A percentile compares a stretch with the other conserved stretches of the same genome.
These are phyloP conservation scores for Vachellia collinsii DNA, from an alignment of 306 rosid genomes.

Conservation along the genomic window DNA sequence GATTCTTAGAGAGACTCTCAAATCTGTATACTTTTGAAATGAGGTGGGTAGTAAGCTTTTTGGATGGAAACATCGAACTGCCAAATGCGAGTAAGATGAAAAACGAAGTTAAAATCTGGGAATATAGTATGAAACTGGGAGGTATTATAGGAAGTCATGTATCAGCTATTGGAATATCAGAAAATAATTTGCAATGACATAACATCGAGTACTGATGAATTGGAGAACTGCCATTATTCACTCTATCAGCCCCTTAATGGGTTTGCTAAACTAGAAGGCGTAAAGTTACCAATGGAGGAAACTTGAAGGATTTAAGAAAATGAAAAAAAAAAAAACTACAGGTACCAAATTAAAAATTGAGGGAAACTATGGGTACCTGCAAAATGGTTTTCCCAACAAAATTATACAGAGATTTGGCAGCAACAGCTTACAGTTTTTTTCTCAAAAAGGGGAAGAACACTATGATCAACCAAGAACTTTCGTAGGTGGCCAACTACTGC, in stretches of 20 bases:
- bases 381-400: no score
- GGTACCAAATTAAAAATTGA: no score
- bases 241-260: no score
- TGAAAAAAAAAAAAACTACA: no score
- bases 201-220: no score
- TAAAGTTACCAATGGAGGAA: no score
- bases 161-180: constrained; percentile 28
- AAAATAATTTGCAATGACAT: constrained; percentile 61
- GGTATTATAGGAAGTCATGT: constrained; percentile 41
- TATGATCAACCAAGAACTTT: constrained; percentile 94
- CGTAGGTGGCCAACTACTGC: constrained; percentile 88
- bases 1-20: constrained; percentile 46
- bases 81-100: constrained; percentile 55
- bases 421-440: constrained; percentile 73
- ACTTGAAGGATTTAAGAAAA: no score
- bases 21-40: constrained; percentile 42
- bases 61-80: constrained; percentile 48
- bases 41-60: constrained; percentile 49
- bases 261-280: no score
- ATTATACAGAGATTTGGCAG: not conserved
- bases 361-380: no score
- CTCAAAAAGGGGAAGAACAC: constrained; percentile 96
- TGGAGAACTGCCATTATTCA: no score
- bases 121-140: constrained; percentile 41
- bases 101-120: constrained; percentile 47